Percentiles rank a stretch among this genome's conserved stretches.
These are phyloP conservation scores for Podaxis sp. DNA, from an alignment of 768 basidiomycete species.

Conservation along the genomic window DNA sequence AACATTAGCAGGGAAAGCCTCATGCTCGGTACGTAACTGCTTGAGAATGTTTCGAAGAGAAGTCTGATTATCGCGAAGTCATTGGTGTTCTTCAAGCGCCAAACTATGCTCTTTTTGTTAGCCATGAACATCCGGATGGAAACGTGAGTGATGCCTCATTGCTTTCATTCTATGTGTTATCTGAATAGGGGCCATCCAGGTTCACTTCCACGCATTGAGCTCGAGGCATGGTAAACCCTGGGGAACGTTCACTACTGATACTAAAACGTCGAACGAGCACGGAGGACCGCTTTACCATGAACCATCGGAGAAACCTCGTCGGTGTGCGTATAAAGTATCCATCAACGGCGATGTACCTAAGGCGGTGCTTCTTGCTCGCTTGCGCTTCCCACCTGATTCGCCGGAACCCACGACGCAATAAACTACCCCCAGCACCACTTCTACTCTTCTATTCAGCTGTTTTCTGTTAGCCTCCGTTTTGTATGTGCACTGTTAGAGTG, in stretches of 20 bases:
- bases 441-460: neutral
- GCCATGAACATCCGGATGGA: slow-evolving; percentile 57
- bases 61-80: slow-evolving; percentile 30
- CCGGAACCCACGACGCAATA: slow-evolving; percentile 14
- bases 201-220: slow-evolving; percentile 70
- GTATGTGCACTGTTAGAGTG: neutral
- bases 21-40: slow-evolving; percentile 41
- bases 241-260: slow-evolving; percentile 71
- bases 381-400: slow-evolving; percentile 16
- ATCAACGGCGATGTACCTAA: slow-evolving; percentile 13
- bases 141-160: slow-evolving; percentile 27
- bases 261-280: slow-evolving; percentile 37
- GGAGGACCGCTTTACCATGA: slow-evolving; percentile 11
- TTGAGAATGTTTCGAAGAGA: neutral
- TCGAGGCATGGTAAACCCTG: slow-evolving; percentile 58
- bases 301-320: neutral
- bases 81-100: slow-evolving; percentile 71
- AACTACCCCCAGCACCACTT: neutral
- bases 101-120: slow-evolving; percentile 76
- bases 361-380: slow-evolving; percentile 17
- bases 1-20: slow-evolving; percentile 60
- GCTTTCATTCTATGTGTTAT: neutral
- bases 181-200: slow-evolving; percentile 30
- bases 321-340: slow-evolving; percentile 17
- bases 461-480: neutral